A percentile compares a stretch with the other conserved stretches of the same genome.
phyloP scores from a whole-genome alignment of 176 grass and related monocot species.

The Carex pumila region DNA sequence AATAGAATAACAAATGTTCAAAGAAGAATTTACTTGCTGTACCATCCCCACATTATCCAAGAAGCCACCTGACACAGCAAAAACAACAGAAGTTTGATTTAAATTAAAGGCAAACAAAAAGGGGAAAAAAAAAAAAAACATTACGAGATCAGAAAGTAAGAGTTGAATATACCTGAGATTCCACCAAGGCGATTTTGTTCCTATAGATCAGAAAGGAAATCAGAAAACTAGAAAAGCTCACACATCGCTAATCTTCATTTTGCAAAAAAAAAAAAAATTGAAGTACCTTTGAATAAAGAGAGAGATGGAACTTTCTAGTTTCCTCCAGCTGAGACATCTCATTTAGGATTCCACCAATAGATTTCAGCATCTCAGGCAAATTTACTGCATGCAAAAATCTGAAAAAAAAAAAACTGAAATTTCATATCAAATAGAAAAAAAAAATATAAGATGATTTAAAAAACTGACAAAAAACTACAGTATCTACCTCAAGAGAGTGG shows the following conservation, averaged over 20 bases:
- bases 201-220: conserved; percentile 2
- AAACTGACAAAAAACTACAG: background rate
- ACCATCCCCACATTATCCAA: conserved; percentile 34
- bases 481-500: conserved; percentile 56
- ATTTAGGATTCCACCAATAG: conserved; percentile 52
- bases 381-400: conserved; percentile 79
- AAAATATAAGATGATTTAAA: conserved; percentile 9
- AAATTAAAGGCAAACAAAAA: conserved; percentile 1
- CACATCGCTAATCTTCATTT: background rate
- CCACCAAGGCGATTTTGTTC: conserved; percentile 14
- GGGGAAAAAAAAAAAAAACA: conserved; percentile 10
- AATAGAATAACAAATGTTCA: background rate
- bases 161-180: background rate
- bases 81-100: conserved; percentile 15
- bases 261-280: background rate
- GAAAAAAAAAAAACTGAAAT: conserved; percentile 19
- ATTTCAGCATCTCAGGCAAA: conserved; percentile 54
- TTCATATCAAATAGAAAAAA: conserved; percentile 8
- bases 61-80: conserved; percentile 48
- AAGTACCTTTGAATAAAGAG: conserved; percentile 69
- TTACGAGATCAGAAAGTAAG: background rate
- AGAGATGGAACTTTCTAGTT: conserved; percentile 95
- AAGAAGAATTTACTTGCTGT: conserved; percentile 53
- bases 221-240: background rate
- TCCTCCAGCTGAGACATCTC: conserved; percentile 94